Percentiles rank a stretch among this genome's conserved stretches.
Conservation (phyloP, 2,329 filamentous ascomycete species). For the Zasmidium citrigriseum region DNA sequence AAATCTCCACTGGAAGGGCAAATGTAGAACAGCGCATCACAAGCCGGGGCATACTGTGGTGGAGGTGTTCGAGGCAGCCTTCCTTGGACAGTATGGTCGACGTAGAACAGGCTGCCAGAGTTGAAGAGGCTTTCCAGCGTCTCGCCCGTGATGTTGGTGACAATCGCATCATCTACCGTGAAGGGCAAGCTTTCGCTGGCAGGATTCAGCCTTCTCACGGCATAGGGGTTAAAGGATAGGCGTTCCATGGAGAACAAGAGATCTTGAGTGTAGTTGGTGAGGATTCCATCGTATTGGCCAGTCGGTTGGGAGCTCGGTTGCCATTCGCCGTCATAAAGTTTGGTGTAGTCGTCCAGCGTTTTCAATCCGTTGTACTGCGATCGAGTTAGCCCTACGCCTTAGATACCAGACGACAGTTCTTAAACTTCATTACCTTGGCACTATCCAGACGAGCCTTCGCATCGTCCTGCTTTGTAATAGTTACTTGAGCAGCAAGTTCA, state of each 20-base stretch:
- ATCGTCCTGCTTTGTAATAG: not conserved
- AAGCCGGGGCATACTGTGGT: conserved; percentile 43
- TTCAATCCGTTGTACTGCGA: conserved; percentile 22
- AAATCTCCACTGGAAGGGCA: conserved; percentile 43
- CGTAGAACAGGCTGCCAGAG: conserved; percentile 46
- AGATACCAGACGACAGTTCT: too few relatives aligned
- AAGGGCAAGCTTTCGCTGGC: conserved; percentile 41
- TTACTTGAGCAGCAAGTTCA: not conserved
- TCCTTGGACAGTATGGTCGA: conserved; percentile 36
- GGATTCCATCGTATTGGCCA: conserved; percentile 39
- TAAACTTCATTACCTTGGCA: conserved; percentile 2
- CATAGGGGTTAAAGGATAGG: conserved; percentile 46
- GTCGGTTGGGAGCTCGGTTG: conserved; percentile 35
- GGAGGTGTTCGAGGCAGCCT: not conserved
- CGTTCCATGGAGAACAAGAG: conserved; percentile 52
- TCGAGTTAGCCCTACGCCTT: not conserved
- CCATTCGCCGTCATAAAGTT: conserved; percentile 48
- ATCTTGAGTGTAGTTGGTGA: conserved; percentile 51
- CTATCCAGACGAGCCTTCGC: not conserved
- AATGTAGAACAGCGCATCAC: conserved; percentile 52
- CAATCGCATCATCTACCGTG: conserved; percentile 34
- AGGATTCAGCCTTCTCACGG: conserved; percentile 37
- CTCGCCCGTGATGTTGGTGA: conserved; percentile 34
- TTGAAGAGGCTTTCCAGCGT: conserved; percentile 37
- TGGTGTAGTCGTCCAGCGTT: conserved; percentile 38